Base-by-base conservation (phyloP, 2,329 filamentous ascomycete species). In the Ascochyta koolunga region DNA sequence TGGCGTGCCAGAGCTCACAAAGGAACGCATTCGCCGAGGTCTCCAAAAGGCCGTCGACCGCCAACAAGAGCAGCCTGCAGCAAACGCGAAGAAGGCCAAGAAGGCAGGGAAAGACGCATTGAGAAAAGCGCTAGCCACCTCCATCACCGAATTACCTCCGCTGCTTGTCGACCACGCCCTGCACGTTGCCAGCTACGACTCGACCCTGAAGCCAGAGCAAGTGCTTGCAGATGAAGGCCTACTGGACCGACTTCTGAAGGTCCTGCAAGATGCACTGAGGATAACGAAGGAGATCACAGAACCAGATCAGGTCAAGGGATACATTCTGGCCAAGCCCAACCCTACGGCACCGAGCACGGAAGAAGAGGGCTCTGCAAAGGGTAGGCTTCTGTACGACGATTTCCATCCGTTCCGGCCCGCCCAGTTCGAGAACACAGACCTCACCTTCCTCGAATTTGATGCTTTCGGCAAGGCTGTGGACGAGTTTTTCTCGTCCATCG, bases 401-500 rank as follows among this genome's bases (percentile, higher is more conserved):
- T 98, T 97, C 66, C 93, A 98, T 64, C 95, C 95, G 0, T 98
- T 98, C 73, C 80, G 89, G 33, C 95, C 95, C 0, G 80, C 82
- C 19, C 93, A 98, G 63, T 89, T 96, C 58, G 85, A 87, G 58
- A 86, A 92, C 50, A 78, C 86, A 0, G 77, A 81, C 0, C 83
- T 88, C 21, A 83, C 85, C 3, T 85, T 96, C 15, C 69, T 98
- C 11, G 85, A 90, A 48, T 92, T 93, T 61, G 83, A 91, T 6
- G 89, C 87, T 9, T 98, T 96, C 79, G 97, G 97, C 74, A 89
- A 89, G 69, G 95, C 92, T 0, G 92, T 96, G 0, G 95, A 99
- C 70, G 91, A 96, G 63, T 99, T 97, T 78, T 98, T 96, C 74
- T 98, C 95, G 0, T 98, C 93, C 0, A 85, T 98, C 22, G 95